phyloP scores from a whole-genome alignment of 148 eudicot genomes.

The Beta vulgaris region DNA sequence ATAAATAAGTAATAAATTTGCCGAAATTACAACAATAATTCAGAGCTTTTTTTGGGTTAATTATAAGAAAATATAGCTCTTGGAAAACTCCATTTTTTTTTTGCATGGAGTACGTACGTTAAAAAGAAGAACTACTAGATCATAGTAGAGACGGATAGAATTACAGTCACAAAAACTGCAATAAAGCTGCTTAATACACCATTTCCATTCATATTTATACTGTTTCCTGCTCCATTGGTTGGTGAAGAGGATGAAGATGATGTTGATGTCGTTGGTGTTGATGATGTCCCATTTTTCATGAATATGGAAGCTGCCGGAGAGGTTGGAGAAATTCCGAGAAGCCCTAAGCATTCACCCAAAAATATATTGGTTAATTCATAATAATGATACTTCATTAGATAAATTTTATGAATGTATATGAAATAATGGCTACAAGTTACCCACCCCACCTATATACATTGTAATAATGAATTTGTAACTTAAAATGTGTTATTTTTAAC shows the following conservation, averaged over 20 bases:
- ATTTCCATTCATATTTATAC: slow-evolving; percentile 12
- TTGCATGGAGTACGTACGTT: background rate
- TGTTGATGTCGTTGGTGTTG: slow-evolving; percentile 1
- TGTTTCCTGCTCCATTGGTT: background rate
- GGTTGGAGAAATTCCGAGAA: slow-evolving; percentile 31
- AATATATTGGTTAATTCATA: background rate
- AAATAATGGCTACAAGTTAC: no score
- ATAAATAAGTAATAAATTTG: background rate
- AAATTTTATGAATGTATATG: no score
- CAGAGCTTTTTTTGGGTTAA: background rate
- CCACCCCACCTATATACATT: no score
- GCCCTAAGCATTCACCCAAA: slow-evolving; percentile 5
- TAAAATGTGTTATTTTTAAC: no score
- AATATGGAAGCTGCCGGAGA: slow-evolving; percentile 33
- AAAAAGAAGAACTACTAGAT: background rate
- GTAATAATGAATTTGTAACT: no score
- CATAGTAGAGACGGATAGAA: background rate
- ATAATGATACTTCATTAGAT: no score
- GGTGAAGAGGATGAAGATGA: slow-evolving; percentile 10
- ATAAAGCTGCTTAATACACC: background rate
- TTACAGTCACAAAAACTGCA: background rate
- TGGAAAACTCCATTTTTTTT: background rate
- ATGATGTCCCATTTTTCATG: slow-evolving; percentile 15
- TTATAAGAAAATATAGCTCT: background rate
- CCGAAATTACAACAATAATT: background rate